Base-by-base conservation (phyloP, 441 rosid species). In the Gossypium gossypioides region DNA sequence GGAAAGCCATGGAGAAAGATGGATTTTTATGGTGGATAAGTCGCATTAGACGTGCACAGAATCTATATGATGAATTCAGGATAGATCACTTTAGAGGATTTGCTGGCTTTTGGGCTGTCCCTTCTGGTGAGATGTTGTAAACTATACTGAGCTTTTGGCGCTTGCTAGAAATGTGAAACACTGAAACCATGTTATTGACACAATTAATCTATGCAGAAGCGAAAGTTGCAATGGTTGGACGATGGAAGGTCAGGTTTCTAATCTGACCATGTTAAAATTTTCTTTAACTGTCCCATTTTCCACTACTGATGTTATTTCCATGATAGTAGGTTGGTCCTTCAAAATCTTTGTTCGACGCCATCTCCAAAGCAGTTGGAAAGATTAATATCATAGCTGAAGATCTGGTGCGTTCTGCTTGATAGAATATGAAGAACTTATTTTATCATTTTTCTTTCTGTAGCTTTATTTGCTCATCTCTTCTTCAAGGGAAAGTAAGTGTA, bases 11-110 rank as follows among this genome's bases (percentile, higher is more conserved):
- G 99, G 97, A 90, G 78, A 86, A 81, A 73, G 91, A 94, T 73
- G 89, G 86, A 13, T 94, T 77, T 80, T 89, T 88, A 25, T 94
- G 97, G 99, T 92, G 99, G 99, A 79, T 92, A 80, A 74, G 81
- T 46, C 91, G 97, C 74, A 56, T 92, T 56, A 76, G 60, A 73
- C 91, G 93, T 59, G 97, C 99, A 55, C 85, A 83, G 34, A 82
- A 88, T 87, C 82, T 94, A 27, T 92, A 86, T 76, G 91, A 84
- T 64, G 97, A 94, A 85, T 92, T 89, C 83, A 86, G 97, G 74
- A 94, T 94, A 54, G 99, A 94, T 73, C 99, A 92, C 80, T 92
- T 94, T 82, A 88, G 99, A 88, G 99, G 97, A 78, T 90, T 94
- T 84, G 89, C 99, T 74, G 99, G 97, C 52, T 94, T 76, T 83